Base-by-base conservation (phyloP, 2,329 filamentous ascomycete genomes). In the Colletotrichum sp. region DNA sequence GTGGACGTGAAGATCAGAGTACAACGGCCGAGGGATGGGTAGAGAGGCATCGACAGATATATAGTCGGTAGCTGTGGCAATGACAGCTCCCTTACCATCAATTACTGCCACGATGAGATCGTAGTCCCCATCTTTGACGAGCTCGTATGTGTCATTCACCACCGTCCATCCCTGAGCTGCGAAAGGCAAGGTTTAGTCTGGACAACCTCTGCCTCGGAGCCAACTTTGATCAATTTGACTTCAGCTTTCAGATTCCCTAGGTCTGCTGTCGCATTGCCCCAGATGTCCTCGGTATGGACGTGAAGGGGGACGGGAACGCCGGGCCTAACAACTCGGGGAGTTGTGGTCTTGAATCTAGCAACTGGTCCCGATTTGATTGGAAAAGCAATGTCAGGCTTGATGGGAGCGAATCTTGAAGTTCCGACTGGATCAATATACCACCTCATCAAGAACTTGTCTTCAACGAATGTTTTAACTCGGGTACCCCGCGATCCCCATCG, bases 361-460 rank as follows among this genome's bases (percentile, higher is more conserved):
- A 78, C 57, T 0, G 61, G 34, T 16, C 82, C 82, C 22, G 80
- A 75, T 6, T 52, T 30, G 48, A 84, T 83, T 19, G 72, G 44
- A 36, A 81, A 77, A 2, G 74, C 78, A 34, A 84, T 78, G 59
- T 84, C 83, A 3, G 82, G 82, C 52, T 83, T 83, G 73, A 82
- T 83, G 2, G 81, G 79, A 2, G 82, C 82, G 70, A 84, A 83
- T 36, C 82, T 73, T 4, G 82, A 84, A 1, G 83, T 84, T 2
- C 83, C 83, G 2, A 85, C 82, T 2, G 82, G 82, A 64, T 85
- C 83, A 30, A 85, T 84, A 67, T 84, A 85, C 80, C 81, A 84
- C 66, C 83, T 79, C 83, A 83, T 83, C 8, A 77, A 55, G 61
- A 84, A 84, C 2, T 79, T 75, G 44, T 82, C 80, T 66, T 85